A percentile compares a stretch with the other conserved stretches of the same genome.
Conservation (phyloP, 2,329 filamentous ascomycete species). For the Phialophora tarda region DNA sequence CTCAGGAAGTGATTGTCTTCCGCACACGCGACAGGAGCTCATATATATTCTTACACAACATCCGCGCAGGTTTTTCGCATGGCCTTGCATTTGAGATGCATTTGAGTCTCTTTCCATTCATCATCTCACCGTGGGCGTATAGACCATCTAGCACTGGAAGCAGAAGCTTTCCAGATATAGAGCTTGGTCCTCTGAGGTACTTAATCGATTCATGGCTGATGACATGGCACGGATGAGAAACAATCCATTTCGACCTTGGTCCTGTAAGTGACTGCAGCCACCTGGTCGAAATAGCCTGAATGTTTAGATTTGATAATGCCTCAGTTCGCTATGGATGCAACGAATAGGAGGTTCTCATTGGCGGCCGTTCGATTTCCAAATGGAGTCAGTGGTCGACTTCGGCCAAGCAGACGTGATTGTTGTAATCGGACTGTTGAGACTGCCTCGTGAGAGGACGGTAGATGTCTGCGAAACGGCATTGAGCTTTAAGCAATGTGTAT, state of each 20-base stretch:
- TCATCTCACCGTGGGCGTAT: conserved; percentile 9
- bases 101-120: background rate
- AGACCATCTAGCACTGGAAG: background rate
- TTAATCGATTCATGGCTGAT: background rate
- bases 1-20: conserved; percentile 2
- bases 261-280: background rate
- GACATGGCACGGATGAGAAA: background rate
- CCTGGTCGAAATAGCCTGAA: background rate
- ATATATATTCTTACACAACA: conserved; percentile 6
- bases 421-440: background rate
- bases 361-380: conserved; percentile 3
- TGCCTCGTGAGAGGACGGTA: background rate
- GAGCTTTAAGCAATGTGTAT: background rate
- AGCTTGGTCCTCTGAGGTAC: conserved; percentile 4
- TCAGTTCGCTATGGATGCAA: background rate
- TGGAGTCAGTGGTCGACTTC: conserved; percentile 15
- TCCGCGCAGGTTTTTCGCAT: background rate
- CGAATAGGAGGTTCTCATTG: conserved; percentile 4
- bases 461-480: background rate
- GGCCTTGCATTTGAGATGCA: background rate
- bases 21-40: no score
- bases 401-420: background rate
- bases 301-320: background rate
- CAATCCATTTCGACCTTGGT: background rate
- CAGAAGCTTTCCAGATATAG: conserved; percentile 13